Evolutionary conservation across 768 basidiomycete genomes (phyloP).

Genomic region (Naganishia vishniacii): DNA sequence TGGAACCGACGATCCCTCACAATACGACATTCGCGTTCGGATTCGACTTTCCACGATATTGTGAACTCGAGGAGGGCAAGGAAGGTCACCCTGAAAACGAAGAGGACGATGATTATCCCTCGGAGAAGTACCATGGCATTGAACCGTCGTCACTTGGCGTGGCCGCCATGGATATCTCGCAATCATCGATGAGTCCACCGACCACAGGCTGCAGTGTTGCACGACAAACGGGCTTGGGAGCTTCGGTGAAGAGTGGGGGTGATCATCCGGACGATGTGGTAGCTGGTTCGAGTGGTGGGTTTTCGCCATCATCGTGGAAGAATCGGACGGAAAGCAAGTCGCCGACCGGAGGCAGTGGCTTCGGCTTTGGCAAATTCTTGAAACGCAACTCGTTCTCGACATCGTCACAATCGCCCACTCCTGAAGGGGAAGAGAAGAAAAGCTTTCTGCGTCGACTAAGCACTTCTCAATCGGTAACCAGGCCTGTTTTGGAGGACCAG

Average conservation of each 20-base stretch:
- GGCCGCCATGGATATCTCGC: slow-evolving; percentile 4
- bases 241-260: not conserved
- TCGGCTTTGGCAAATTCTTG: slow-evolving; percentile 9
- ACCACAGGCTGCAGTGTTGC: not conserved
- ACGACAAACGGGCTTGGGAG: not conserved
- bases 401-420: not conserved
- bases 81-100: not conserved
- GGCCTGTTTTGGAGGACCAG: not conserved
- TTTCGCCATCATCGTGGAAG: slow-evolving; percentile 14
- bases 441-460: slow-evolving; percentile 5
- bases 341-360: not conserved
- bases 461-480: slow-evolving; percentile 1
- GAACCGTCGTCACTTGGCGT: slow-evolving; percentile 5
- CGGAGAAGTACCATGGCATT: slow-evolving; percentile 1
- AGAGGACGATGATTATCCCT: slow-evolving; percentile 3
- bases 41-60: slow-evolving; percentile 13
- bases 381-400: slow-evolving; percentile 13
- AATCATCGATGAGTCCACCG: not conserved
- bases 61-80: slow-evolving; percentile 7
- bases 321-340: slow-evolving; percentile 8
- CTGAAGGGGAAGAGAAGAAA: not conserved
- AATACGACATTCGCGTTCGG: slow-evolving; percentile 12
- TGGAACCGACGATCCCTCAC: slow-evolving; percentile 12
- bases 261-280: not conserved
- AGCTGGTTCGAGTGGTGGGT: not conserved